phyloP scores from a whole-genome alignment of 352 stramenopile genomes.

The Pythium insidiosum region DNA sequence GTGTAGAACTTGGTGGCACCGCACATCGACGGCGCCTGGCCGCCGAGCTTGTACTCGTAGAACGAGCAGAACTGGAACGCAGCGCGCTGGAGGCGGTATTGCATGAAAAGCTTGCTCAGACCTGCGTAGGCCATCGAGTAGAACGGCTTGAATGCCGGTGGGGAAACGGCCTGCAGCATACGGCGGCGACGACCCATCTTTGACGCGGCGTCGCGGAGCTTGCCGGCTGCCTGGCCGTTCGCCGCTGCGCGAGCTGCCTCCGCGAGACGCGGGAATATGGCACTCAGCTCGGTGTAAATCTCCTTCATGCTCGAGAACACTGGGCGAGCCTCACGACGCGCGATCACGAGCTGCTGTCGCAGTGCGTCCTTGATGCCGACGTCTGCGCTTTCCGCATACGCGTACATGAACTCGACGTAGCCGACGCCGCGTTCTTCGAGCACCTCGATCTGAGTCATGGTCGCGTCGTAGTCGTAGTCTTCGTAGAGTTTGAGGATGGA shows the following conservation, averaged over 20 bases:
- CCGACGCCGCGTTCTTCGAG: too few relatives aligned
- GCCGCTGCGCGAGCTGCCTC: too few relatives aligned
- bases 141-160: constrained; percentile 9
- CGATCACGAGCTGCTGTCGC: too few relatives aligned
- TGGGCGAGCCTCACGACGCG: too few relatives aligned
- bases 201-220: neutral
- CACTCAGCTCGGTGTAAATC: too few relatives aligned
- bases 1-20: constrained; percentile 5
- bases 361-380: neutral
- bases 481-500: too few relatives aligned
- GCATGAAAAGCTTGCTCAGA: constrained; percentile 8
- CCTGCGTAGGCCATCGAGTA: constrained; percentile 8
- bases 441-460: too few relatives aligned
- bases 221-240: neutral
- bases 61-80: constrained; percentile 15
- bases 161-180: neutral
- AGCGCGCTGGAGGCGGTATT: constrained; percentile 8
- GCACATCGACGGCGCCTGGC: constrained; percentile 6
- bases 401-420: too few relatives aligned
- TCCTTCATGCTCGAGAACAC: too few relatives aligned
- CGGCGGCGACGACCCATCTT: neutral
- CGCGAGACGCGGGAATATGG: too few relatives aligned
- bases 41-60: constrained; percentile 12
- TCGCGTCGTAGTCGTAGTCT: too few relatives aligned
- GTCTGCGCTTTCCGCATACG: neutral